Evolutionary conservation across 2,329 filamentous ascomycete genomes (phyloP), one percentile per base, ranked within the genome.

Genomic region (Penicillium sp.): DNA sequence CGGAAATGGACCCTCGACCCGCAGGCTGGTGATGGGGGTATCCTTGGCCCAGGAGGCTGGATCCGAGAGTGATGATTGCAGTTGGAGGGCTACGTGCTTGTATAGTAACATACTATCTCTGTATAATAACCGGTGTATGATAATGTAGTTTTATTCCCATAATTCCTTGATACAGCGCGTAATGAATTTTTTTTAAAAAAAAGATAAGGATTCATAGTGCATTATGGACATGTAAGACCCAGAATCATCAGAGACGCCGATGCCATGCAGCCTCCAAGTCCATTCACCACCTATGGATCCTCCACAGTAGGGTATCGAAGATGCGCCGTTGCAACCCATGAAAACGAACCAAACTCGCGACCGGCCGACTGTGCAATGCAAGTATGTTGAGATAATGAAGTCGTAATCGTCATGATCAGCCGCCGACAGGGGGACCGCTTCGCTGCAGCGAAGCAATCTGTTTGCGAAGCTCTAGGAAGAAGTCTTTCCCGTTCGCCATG

Each of bases 1-100:
- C 75, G 77, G 41, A 86, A 82, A 64, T 95, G 89, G 89, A 75
- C 82, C 2, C 77, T 94, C 66, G 87, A 91, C 64, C 71, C 79
- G 1, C 59, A 61, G 26, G 73, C 72, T 19, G 75, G 76, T 6
- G 79, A 82, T 57, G 82, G 82, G 1, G 87, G 87, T 1, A 81
- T 93, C 34, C 59, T 89, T 43, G 85, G 83, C 6, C 74, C 76
- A 15, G 61, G 57, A 39, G 77, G 77, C 21, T 83, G 80, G 80
- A 63, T 58, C 41, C 51, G 49, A 41, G 43, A 50, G 51, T 40
- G 62, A 71, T 68, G 61, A 63, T 73, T 71, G 38, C 6, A 49
- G 24, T 44, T 46, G 54, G 35, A 46, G 47, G 3, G 12, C 43
- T 40, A 48, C 42, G 40, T 39, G 37, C 22, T 41, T 54, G 51